Evolutionary conservation across 495 filamentous ascomycete genomes (phyloP).

Genomic region (Cercophora scortea): DNA sequence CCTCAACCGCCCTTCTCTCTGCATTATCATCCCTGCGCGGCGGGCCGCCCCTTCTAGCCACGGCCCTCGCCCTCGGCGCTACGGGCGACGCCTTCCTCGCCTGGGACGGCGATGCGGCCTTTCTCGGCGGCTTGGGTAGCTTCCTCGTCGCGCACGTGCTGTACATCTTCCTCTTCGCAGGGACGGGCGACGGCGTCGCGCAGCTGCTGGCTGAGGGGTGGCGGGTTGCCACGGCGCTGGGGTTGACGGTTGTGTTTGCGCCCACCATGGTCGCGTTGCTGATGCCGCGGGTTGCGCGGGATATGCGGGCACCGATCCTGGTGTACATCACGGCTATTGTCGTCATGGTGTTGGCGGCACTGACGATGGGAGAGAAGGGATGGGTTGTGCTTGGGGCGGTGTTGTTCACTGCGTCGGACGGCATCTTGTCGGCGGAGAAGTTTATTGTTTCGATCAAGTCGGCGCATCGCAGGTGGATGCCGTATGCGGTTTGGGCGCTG

Average conservation of each 20-base stretch:
- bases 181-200: not conserved
- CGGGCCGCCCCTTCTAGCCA: slow-evolving; percentile 4
- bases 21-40: not conserved
- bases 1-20: slow-evolving; percentile 18
- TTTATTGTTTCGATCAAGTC: slow-evolving; percentile 11
- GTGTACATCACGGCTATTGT: slow-evolving; percentile 46
- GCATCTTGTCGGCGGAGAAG: slow-evolving; percentile 14
- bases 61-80: slow-evolving; percentile 15
- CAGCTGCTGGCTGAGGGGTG: not conserved
- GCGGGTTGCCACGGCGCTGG: slow-evolving; percentile 1
- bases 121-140: slow-evolving; percentile 15
- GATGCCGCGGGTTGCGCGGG: slow-evolving; percentile 14
- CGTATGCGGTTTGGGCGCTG: slow-evolving; percentile 18
- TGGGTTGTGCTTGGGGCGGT: slow-evolving; percentile 10
- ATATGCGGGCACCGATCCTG: slow-evolving; percentile 42
- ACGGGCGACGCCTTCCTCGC: slow-evolving; percentile 21
- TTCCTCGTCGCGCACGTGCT: slow-evolving; percentile 18
- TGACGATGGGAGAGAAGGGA: slow-evolving; percentile 7
- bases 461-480: slow-evolving; percentile 14
- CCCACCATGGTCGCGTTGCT: slow-evolving; percentile 10
- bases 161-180: slow-evolving; percentile 16
- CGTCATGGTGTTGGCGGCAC: slow-evolving; percentile 17
- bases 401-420: slow-evolving; percentile 20
- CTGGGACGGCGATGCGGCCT: slow-evolving; percentile 11
- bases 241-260: not conserved